These are phyloP conservation scores for Ustilago trichophora DNA, from an alignment of 1,284 basidiomycete genomes.

Conservation along the genomic window DNA sequence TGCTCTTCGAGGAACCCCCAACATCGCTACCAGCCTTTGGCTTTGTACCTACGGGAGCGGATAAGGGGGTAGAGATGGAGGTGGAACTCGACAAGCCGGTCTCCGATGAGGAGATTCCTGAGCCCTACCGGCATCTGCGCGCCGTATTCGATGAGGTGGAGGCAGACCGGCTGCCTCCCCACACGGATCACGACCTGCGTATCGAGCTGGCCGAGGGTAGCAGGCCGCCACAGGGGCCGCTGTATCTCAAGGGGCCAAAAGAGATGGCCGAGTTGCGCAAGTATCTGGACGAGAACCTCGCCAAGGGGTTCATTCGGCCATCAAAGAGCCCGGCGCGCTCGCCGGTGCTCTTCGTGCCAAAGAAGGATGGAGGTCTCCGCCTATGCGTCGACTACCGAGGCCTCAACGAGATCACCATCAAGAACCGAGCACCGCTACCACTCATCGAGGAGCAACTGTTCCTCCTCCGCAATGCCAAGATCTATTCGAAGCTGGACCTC, in stretches of 20 bases:
- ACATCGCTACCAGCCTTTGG: too few relatives aligned
- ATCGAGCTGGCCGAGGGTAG: neutral
- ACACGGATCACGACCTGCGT: neutral
- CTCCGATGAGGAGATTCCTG: neutral
- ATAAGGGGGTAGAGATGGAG: too few relatives aligned
- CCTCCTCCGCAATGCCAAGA: constrained; percentile 56
- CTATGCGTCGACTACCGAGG: constrained; percentile 69
- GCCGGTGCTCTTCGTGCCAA: constrained; percentile 70
- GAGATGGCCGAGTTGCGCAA: neutral
- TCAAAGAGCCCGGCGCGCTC: constrained; percentile 61
- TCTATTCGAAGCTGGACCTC: constrained; percentile 67
- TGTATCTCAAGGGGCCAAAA: neutral
- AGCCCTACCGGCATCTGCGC: neutral
- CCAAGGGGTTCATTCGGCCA: constrained; percentile 1
- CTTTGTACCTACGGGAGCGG: too few relatives aligned
- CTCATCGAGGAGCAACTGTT: constrained; percentile 68
- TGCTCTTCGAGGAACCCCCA: too few relatives aligned
- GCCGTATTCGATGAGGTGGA: neutral
- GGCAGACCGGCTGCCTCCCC: neutral
- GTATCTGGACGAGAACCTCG: neutral
- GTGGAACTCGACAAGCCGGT: neutral
- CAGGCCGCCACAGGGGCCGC: neutral
- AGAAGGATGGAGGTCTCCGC: constrained; percentile 69
- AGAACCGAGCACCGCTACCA: constrained; percentile 67
- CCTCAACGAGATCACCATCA: constrained; percentile 68